Conservation (phyloP, 768 basidiomycete genomes). For the Baorangia bicolor region DNA sequence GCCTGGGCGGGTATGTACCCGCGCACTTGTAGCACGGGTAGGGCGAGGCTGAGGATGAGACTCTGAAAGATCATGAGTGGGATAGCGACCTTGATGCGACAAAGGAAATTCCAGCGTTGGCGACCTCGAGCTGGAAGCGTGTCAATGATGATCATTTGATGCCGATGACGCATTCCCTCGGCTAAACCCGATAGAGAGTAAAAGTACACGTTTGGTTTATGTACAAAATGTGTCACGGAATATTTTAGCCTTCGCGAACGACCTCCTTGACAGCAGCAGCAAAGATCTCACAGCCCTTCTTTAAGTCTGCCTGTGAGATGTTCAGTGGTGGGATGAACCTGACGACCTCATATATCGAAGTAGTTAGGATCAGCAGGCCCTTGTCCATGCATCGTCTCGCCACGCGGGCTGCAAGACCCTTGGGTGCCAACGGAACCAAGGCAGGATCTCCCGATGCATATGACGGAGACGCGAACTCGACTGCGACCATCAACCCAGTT, state of each 20-base stretch:
- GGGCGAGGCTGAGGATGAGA: neutral
- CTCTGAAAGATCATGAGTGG: slow-evolving; percentile 16
- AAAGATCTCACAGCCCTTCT: slow-evolving; percentile 65
- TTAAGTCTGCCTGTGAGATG: slow-evolving; percentile 71
- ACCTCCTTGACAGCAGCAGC: slow-evolving; percentile 70
- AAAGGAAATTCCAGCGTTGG: neutral
- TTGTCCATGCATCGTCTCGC: slow-evolving; percentile 81
- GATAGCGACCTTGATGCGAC: slow-evolving; percentile 9
- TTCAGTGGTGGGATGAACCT: slow-evolving; percentile 94
- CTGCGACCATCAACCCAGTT: slow-evolving; percentile 82
- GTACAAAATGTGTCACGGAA: neutral
- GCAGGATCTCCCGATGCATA: slow-evolving; percentile 51
- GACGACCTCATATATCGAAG: slow-evolving; percentile 83
- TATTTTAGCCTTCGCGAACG: slow-evolving; percentile 39
- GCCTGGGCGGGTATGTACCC: slow-evolving; percentile 73
- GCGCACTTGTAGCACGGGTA: slow-evolving; percentile 11
- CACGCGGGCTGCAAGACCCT: slow-evolving; percentile 65
- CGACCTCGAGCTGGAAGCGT: slow-evolving; percentile 11
- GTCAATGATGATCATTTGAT: neutral
- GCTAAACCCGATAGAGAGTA: slow-evolving; percentile 11
- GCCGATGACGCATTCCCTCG: slow-evolving; percentile 3
- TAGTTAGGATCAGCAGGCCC: slow-evolving; percentile 85
- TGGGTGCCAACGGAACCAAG: slow-evolving; percentile 37
- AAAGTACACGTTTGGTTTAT: too few relatives aligned
- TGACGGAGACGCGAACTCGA: slow-evolving; percentile 72